Base-by-base conservation (phyloP, 345 rosid species). In the Eucalyptus grandis region DNA sequence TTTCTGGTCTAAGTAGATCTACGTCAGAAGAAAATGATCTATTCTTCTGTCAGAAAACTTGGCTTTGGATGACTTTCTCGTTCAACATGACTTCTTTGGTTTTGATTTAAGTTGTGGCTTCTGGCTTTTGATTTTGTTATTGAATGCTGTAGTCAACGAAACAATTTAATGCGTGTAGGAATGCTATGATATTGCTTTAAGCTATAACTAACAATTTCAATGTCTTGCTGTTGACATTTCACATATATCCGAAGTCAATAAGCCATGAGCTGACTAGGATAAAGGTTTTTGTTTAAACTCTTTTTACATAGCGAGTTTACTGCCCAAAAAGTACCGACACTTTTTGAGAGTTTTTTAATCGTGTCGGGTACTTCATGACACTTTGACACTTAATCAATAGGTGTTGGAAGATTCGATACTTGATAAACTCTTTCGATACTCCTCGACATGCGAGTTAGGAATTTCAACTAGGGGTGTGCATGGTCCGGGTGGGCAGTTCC, bases 321-420 rank as follows among this genome's bases (percentile, higher is more conserved):
- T 40, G 6, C 14, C 27, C 7, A 56, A 53, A 11, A 53, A 53
- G 11, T 53, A 8, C 0, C 0, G 3, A 8, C 1, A 53, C 10
- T 53, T 53, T 21, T 53, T 1, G 11, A 53, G 4, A 53, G 26
- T 21, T 21, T 53, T 53, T 8, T 10, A 4, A 21, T 21, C 4
- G 26, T 53, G 58, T 53, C 0, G 3, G 26, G 19, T 53, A 8
- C 24, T 19, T 1, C 21, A 2, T 2, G 1, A 19, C 0, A 50
- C 7, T 50, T 1, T 50, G 17, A 50, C 3, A 21, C 11, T 53
- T 5, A 0, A 1, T 53, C 58, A 53, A 53, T 8, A 53, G 58
- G 24, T 53, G 58, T 21, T 21, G 24, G 58, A 53, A 21, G 24
- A 53, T 53, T 53, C 0, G 5, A 53, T 4, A 53, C 24, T 53